Percentiles rank a stretch among this genome's conserved stretches.
These are phyloP conservation scores for Cymbopogon citratus DNA, from an alignment of 176 grass and related monocot genomes.

Conservation along the genomic window DNA sequence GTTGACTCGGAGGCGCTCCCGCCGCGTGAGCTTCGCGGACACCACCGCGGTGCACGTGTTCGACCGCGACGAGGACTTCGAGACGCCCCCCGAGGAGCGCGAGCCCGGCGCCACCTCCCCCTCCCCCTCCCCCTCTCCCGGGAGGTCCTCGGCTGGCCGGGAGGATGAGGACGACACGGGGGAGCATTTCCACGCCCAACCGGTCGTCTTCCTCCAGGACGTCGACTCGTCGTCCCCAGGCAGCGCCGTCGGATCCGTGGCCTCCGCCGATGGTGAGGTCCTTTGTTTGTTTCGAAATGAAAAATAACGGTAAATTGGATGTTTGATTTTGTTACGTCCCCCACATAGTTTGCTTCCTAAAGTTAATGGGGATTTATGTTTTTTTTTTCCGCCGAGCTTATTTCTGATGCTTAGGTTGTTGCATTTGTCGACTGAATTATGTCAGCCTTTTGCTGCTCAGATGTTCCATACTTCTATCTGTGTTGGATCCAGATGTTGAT, in stretches of 20 bases:
- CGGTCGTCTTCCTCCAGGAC: constrained; percentile 38
- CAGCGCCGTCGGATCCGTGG: constrained; percentile 64
- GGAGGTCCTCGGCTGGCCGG: background rate
- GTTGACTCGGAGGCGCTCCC: constrained; percentile 58
- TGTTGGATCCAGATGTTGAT: background rate
- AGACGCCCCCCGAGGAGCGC: constrained; percentile 52
- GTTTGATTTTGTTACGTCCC: background rate
- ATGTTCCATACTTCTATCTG: background rate
- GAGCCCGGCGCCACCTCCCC: background rate
- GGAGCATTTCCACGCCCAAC: constrained; percentile 27
- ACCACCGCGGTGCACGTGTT: constrained; percentile 90
- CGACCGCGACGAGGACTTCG: constrained; percentile 77
- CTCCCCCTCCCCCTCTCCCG: background rate
- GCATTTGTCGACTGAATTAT: constrained; percentile 1
- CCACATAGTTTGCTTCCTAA: background rate
- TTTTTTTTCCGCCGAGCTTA: background rate
- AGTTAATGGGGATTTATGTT: background rate
- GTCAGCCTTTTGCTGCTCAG: background rate
- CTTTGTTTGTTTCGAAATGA: background rate
- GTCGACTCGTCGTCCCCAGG: constrained; percentile 64
- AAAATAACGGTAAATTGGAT: background rate
- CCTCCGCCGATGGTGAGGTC: constrained; percentile 58
- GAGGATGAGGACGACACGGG: constrained; percentile 44
- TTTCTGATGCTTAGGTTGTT: background rate
- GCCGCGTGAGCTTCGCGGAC: constrained; percentile 94